These are phyloP conservation scores for Ascomycota sp. DNA, from an alignment of 2,329 filamentous ascomycete genomes.

Conservation along the genomic window DNA sequence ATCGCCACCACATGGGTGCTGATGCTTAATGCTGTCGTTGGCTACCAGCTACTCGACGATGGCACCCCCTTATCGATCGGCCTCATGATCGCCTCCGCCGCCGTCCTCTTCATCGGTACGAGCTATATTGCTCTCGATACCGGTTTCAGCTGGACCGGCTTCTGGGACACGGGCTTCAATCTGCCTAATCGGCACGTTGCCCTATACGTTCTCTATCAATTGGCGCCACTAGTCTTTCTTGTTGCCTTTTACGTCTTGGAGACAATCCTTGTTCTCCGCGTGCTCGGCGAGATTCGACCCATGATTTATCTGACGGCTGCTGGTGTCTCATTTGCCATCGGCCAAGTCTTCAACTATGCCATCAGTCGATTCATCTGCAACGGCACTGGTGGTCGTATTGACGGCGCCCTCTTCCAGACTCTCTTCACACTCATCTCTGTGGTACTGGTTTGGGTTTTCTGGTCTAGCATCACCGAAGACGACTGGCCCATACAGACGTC, in stretches of 20 bases:
- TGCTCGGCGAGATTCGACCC: slow-evolving; percentile 77
- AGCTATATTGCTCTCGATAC: slow-evolving; percentile 94
- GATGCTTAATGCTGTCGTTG: slow-evolving; percentile 77
- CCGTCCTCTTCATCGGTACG: slow-evolving; percentile 63
- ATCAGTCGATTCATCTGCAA: slow-evolving; percentile 80
- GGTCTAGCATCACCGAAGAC: slow-evolving; percentile 97
- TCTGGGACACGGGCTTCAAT: slow-evolving; percentile 43
- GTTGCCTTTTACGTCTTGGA: slow-evolving; percentile 74
- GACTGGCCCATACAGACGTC: slow-evolving; percentile 59
- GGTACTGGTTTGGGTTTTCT: slow-evolving; percentile 77
- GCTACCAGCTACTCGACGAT: slow-evolving; percentile 85
- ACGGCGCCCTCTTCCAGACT: slow-evolving; percentile 82
- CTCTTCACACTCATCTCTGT: slow-evolving; percentile 79
- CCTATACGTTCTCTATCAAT: slow-evolving; percentile 85
- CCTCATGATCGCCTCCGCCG: slow-evolving; percentile 51
- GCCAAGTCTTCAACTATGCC: slow-evolving; percentile 91
- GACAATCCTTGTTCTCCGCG: slow-evolving; percentile 58
- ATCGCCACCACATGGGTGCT: slow-evolving; percentile 78
- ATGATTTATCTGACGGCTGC: slow-evolving; percentile 71
- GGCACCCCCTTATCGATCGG: slow-evolving; percentile 70
- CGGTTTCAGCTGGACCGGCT: slow-evolving; percentile 64
- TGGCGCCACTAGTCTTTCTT: slow-evolving; percentile 76
- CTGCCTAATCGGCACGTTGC: slow-evolving; percentile 54
- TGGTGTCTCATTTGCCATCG: slow-evolving; percentile 66
- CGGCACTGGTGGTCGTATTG: slow-evolving; percentile 66